These are phyloP conservation scores for Trametes gibbosa DNA, from an alignment of 768 basidiomycete genomes.

Conservation along the genomic window DNA sequence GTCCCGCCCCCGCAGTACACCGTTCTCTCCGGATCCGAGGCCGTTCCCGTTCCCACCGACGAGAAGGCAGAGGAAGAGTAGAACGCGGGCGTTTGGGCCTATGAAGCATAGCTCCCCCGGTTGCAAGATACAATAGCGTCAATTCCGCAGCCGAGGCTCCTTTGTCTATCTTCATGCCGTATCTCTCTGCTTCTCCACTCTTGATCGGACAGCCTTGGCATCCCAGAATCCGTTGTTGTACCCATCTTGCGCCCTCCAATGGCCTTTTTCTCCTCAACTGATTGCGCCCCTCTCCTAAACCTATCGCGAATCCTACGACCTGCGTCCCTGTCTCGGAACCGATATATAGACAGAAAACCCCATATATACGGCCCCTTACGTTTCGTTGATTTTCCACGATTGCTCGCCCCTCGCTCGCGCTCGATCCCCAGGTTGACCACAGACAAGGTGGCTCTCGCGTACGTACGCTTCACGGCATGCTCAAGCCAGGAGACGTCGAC, in stretches of 20 bases:
- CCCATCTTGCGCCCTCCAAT: neutral
- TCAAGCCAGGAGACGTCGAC: no score
- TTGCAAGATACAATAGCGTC: no score
- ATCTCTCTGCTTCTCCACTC: neutral
- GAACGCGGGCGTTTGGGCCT: neutral
- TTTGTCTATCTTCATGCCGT: no score
- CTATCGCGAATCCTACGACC: no score
- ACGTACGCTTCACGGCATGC: no score
- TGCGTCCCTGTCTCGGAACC: no score
- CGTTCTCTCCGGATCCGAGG: conserved; percentile 41
- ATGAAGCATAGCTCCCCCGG: no score
- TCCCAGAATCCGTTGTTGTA: neutral
- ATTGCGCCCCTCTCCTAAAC: neutral
- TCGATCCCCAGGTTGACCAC: no score
- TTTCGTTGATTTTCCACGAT: neutral
- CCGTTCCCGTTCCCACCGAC: conserved; percentile 30
- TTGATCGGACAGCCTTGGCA: neutral
- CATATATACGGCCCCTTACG: neutral
- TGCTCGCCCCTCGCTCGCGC: no score
- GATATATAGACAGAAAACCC: neutral
- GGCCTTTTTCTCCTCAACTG: neutral
- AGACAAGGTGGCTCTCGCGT: no score
- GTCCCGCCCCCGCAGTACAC: conserved; percentile 58
- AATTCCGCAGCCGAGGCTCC: no score
- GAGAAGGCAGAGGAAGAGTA: conserved; percentile 11